Base-by-base conservation (phyloP, 2,329 filamentous ascomycete species). In the Aureobasidium sp. region DNA sequence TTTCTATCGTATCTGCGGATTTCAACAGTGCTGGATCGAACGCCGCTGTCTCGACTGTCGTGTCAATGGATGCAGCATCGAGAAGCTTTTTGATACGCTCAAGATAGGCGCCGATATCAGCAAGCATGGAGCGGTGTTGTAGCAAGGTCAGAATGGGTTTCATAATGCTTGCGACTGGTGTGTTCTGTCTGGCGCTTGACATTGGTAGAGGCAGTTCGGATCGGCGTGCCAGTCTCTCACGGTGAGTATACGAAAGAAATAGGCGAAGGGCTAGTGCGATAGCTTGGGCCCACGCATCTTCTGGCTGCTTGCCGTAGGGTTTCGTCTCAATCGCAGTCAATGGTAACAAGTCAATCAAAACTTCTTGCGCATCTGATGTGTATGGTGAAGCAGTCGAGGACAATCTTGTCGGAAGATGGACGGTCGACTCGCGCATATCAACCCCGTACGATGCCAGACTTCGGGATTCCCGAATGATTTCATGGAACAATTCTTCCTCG, bases 401-500 rank as follows among this genome's bases (percentile, higher is more conserved):
- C 49, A 64, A 65, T 16, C 39, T 30, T 34, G 59, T 42, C 9
- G 71, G 65, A 60, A 76, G 58, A 48, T 69, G 64, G 45, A 81
- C 75, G 29, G 72, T 69, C 2, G 73, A 72, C 13, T 75, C 84
- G 39, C 84, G 80, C 15, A 86, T 82, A 30, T 81, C 82, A 13
- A 97, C 86, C 10, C 87, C 84, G 63, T 89, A 86, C 11, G 86
- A 85, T 3, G 87, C 81, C 27, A 96, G 78, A 0, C 81, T 81
- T 16, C 91, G 87, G 0, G 89, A 86, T 74, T 99, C 94, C 21
- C 90, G 83, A 58, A 87, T 86, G 63, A 97, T 79, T 74, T 99
- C 94, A 67, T 96, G 86, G 82, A 91, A 97, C 1, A 99, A 77
- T 71, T 99, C 94, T 70, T 92, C 87, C 32, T 89, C 86, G 68